phyloP scores from a whole-genome alignment of 176 grass and related monocot species.

The Zea luxurians region DNA sequence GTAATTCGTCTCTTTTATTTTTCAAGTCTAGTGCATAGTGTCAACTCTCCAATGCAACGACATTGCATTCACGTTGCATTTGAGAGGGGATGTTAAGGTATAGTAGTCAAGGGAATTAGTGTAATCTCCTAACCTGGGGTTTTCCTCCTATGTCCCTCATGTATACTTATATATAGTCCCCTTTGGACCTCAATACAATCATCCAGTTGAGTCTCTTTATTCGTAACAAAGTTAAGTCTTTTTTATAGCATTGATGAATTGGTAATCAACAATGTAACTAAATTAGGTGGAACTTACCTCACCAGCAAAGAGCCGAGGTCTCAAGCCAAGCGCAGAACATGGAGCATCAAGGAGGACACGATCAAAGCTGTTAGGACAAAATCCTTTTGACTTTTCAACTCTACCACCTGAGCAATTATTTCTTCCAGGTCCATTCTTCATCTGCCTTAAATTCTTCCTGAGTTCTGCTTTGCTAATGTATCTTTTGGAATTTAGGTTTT shows the following conservation, averaged over 20 bases:
- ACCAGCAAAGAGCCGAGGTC: constrained; percentile 81
- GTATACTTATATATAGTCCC: too few species aligned
- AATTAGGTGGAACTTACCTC: constrained; percentile 46
- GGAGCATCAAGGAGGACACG: constrained; percentile 96
- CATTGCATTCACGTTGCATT: too few species aligned
- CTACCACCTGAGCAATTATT: constrained; percentile 74
- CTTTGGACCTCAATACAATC: too few species aligned
- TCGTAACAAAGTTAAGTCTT: not conserved
- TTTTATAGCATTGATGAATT: not conserved
- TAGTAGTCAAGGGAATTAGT: too few species aligned
- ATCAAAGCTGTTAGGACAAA: constrained; percentile 88
- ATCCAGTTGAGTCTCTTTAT: too few species aligned
- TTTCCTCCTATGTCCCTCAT: too few species aligned
- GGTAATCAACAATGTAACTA: not conserved
- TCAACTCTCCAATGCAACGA: too few species aligned
- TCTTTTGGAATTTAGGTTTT: constrained; percentile 46
- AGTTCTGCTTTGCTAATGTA: constrained; percentile 67
- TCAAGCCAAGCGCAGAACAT: constrained; percentile 98
- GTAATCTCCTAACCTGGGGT: too few species aligned
- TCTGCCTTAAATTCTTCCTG: constrained; percentile 61
- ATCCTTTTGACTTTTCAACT: constrained; percentile 84
- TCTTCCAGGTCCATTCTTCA: constrained; percentile 94
- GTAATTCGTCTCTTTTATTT: too few species aligned
- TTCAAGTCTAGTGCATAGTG: too few species aligned
- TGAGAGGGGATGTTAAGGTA: too few species aligned